These are phyloP conservation scores for Diaporthe batatas DNA, from an alignment of 2,329 filamentous ascomycete genomes.

Conservation along the genomic window DNA sequence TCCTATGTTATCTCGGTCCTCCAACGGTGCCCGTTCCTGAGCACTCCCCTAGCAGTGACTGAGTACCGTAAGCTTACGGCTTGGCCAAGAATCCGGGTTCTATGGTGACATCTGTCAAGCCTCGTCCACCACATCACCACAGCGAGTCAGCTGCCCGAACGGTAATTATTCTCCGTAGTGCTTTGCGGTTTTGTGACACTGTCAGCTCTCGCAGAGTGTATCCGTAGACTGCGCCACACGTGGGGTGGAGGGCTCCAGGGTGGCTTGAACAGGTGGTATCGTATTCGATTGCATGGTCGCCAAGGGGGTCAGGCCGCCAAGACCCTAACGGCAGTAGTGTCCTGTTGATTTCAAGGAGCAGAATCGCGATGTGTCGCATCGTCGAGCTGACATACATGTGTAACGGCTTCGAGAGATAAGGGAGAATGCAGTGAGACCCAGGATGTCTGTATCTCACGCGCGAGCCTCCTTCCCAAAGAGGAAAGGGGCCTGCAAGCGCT, in stretches of 20 bases:
- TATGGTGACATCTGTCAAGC: background rate
- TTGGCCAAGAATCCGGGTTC: background rate
- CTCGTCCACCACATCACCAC: background rate
- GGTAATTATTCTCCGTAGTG: too few species aligned
- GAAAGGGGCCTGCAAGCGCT: conserved; percentile 24
- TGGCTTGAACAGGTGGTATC: conserved; percentile 31
- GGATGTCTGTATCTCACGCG: conserved; percentile 15
- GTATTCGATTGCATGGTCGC: conserved; percentile 29
- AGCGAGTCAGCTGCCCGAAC: conserved; percentile 9
- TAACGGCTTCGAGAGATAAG: conserved; percentile 20
- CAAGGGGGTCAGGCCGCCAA: conserved; percentile 7
- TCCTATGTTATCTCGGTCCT: background rate
- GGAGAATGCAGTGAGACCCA: conserved; percentile 27
- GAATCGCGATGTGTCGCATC: conserved; percentile 14
- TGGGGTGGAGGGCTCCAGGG: background rate
- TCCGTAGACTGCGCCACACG: conserved; percentile 23
- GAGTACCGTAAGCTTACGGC: conserved; percentile 5
- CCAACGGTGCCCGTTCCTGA: background rate
- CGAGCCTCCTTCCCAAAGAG: conserved; percentile 24
- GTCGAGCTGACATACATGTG: conserved; percentile 26
- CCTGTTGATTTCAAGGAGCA: conserved; percentile 11
- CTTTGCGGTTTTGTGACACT: background rate
- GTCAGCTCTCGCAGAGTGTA: conserved; percentile 8
- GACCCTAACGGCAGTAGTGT: background rate
- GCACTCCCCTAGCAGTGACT: background rate